phyloP scores from a whole-genome alignment of 257 asterid genomes.

The Coffea canephora region DNA sequence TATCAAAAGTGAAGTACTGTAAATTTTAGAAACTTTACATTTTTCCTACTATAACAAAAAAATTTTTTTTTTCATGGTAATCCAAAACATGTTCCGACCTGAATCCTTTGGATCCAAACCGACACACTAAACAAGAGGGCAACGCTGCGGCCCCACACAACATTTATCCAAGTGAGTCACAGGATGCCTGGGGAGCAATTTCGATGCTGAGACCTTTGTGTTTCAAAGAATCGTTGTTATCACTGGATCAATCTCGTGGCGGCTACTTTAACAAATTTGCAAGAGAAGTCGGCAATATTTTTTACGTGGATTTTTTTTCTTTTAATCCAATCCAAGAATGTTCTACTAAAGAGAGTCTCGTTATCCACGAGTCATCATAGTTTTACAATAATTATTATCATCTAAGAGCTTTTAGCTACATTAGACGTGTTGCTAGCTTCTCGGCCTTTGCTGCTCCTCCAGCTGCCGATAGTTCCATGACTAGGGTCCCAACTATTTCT shows the following conservation, averaged over 20 bases:
- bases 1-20: background rate
- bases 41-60: background rate
- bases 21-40: background rate
- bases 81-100: too few relatives aligned
- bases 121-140: too few relatives aligned
- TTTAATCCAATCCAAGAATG: background rate
- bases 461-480: conserved; percentile 20
- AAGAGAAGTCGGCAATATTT: background rate
- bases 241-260: too few relatives aligned
- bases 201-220: too few relatives aligned
- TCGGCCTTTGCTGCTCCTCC: conserved; percentile 27
- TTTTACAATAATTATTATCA: background rate
- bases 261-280: background rate
- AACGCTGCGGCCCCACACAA: too few relatives aligned
- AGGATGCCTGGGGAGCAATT: too few relatives aligned
- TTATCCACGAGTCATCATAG: background rate
- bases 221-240: too few relatives aligned
- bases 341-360: background rate
- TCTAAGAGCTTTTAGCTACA: conserved; percentile 12
- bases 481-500: conserved; percentile 18
- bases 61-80: background rate
- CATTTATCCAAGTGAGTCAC: too few relatives aligned
- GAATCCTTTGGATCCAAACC: too few relatives aligned
- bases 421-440: conserved; percentile 20
- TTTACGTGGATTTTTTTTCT: background rate